Evolutionary conservation across 2,329 filamentous ascomycete species (phyloP).

Genomic region (Neoascochyta sp.): DNA sequence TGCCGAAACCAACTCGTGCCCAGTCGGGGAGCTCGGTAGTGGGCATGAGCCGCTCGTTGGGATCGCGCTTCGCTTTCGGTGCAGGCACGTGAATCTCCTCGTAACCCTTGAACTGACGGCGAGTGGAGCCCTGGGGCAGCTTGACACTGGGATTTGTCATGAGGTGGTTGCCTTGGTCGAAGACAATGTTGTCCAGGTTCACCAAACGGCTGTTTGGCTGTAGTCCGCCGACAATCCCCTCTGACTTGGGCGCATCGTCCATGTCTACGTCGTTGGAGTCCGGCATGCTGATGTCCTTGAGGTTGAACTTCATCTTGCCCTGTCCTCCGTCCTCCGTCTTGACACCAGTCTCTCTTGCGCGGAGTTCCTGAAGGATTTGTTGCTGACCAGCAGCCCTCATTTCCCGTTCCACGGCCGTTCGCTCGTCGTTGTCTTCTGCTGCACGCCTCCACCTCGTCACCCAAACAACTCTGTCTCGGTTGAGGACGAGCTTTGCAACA

Average conservation of each 20-base stretch:
- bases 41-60: slow-evolving; percentile 71
- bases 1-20: slow-evolving; percentile 82
- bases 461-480: slow-evolving; percentile 94
- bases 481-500: slow-evolving; percentile 84
- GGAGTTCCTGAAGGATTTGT: slow-evolving; percentile 82
- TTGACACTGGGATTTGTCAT: slow-evolving; percentile 99
- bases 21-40: slow-evolving; percentile 88
- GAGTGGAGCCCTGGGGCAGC: slow-evolving; percentile 89
- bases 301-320: slow-evolving; percentile 76
- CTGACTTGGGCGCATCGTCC: slow-evolving; percentile 39
- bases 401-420: slow-evolving; percentile 76
- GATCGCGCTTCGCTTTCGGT: slow-evolving; percentile 80
- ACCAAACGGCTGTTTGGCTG: slow-evolving; percentile 85
- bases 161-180: slow-evolving; percentile 96
- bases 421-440: slow-evolving; percentile 70
- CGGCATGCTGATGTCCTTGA: slow-evolving; percentile 83
- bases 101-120: slow-evolving; percentile 94
- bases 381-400: slow-evolving; percentile 87
- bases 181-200: slow-evolving; percentile 92
- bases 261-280: slow-evolving; percentile 51
- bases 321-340: slow-evolving; percentile 54
- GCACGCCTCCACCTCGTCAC: slow-evolving; percentile 81
- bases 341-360: slow-evolving; percentile 62
- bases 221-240: slow-evolving; percentile 69
- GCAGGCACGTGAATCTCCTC: slow-evolving; percentile 97